Evolutionary conservation across 2,329 filamentous ascomycete species (phyloP), one percentile per base, ranked within the genome.

Genomic region (Phialophora tarda): DNA sequence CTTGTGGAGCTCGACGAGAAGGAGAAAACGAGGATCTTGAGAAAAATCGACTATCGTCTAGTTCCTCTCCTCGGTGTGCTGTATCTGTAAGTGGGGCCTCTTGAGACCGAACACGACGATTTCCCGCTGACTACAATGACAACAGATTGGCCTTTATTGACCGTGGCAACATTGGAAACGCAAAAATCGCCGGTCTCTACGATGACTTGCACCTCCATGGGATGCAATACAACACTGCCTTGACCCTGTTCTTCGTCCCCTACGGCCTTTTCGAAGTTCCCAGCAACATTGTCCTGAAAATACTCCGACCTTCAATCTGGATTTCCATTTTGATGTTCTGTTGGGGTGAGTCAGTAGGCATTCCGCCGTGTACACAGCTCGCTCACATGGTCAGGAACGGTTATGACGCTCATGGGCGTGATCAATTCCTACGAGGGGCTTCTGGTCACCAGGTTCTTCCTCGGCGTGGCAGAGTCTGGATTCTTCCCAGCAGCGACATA

Each of bases 401-500:
- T 84, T 0, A 80, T 82, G 64, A 84, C 82, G 0, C 73, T 84
- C 34, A 84, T 64, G 71, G 79, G 79, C 4, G 74, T 80, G 34
- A 77, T 81, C 62, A 77, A 76, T 17, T 79, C 77, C 1, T 73
- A 79, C 50, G 57, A 71, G 63, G 76, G 75, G 0, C 79, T 85
- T 30, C 74, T 84, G 30, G 77, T 76, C 2, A 76, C 80, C 7
- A 79, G 83, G 3, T 78, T 84, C 62, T 83, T 85, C 71, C 78
- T 77, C 47, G 82, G 79, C 50, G 66, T 80, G 41, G 67, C 76
- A 48, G 79, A 81, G 70, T 77, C 78, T 47, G 84, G 83, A 7
- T 81, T 86, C 53, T 84, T 85, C 66, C 84, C 85, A 0, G 83
- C 82, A 4, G 80, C 86, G 8, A 81, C 84, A 41, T 88, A 85